Percentiles rank a stretch among this genome's conserved stretches.
Evolutionary conservation across 1,139 yeast species (phyloP).

Genomic region (Petasospora fabianii): DNA sequence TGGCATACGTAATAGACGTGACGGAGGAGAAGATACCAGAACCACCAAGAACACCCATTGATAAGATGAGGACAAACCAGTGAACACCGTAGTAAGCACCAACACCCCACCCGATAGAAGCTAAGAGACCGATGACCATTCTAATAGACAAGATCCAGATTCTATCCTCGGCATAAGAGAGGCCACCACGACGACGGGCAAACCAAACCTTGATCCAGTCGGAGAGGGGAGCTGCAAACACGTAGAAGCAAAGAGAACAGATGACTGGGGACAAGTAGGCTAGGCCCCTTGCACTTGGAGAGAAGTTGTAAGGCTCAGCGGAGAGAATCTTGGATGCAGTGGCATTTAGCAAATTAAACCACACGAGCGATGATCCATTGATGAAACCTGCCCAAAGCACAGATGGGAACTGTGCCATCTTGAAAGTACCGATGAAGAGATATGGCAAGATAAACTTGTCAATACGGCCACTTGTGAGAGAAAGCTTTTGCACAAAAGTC

Average conservation of each 20-base stretch:
- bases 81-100: slow-evolving; percentile 38
- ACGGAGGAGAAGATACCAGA: slow-evolving; percentile 46
- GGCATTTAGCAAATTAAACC: slow-evolving; percentile 49
- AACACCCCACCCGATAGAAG: slow-evolving; percentile 39
- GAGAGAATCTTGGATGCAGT: slow-evolving; percentile 39
- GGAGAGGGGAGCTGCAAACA: slow-evolving; percentile 35
- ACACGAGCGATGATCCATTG: slow-evolving; percentile 60
- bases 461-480: slow-evolving; percentile 32
- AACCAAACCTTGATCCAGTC: slow-evolving; percentile 35
- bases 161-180: slow-evolving; percentile 39
- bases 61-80: slow-evolving; percentile 53
- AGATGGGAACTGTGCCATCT: slow-evolving; percentile 47
- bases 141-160: slow-evolving; percentile 35
- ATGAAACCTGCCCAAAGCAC: slow-evolving; percentile 58
- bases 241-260: slow-evolving; percentile 32
- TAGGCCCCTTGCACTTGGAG: slow-evolving; percentile 37
- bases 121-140: slow-evolving; percentile 35
- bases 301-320: slow-evolving; percentile 42
- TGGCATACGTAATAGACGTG: slow-evolving; percentile 47
- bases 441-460: slow-evolving; percentile 31
- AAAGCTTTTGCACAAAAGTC: slow-evolving; percentile 33
- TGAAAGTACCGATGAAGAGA: slow-evolving; percentile 36
- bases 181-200: slow-evolving; percentile 36
- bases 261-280: slow-evolving; percentile 40
- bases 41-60: slow-evolving; percentile 51